These are phyloP conservation scores for Plasmodiophora brassicae DNA, from an alignment of 208 protist species.

Conservation along the genomic window DNA sequence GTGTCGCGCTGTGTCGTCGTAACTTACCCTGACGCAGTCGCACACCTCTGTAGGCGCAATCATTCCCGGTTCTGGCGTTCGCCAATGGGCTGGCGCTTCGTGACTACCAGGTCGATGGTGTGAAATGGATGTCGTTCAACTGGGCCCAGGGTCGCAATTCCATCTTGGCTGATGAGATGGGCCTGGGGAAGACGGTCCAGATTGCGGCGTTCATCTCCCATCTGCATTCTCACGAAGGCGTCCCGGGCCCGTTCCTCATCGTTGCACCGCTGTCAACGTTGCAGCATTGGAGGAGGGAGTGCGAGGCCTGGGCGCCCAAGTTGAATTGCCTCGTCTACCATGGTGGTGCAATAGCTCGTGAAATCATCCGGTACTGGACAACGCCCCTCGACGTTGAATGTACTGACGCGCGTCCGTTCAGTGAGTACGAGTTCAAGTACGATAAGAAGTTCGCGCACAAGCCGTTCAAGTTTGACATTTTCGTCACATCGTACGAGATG, in stretches of 20 bases:
- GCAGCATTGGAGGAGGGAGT: conserved; percentile 50
- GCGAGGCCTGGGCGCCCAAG: conserved; percentile 41
- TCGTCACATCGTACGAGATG: conserved; percentile 47
- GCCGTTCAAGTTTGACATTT: conserved; percentile 25
- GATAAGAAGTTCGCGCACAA: conserved; percentile 15
- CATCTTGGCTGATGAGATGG: conserved; percentile 61
- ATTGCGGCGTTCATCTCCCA: conserved; percentile 23
- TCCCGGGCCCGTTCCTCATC: conserved; percentile 56
- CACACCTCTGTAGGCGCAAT: not conserved
- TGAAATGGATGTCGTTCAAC: conserved; percentile 54
- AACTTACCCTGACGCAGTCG: too few species aligned
- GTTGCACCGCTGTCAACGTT: conserved; percentile 58
- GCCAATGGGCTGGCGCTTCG: conserved; percentile 39
- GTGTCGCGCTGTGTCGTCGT: too few species aligned
- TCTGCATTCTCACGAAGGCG: conserved; percentile 1
- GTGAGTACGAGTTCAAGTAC: conserved; percentile 29
- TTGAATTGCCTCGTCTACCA: conserved; percentile 31
- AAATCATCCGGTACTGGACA: conserved; percentile 19
- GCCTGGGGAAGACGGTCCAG: conserved; percentile 53
- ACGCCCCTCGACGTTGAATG: too few species aligned
- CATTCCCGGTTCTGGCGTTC: not conserved
- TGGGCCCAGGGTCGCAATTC: conserved; percentile 46
- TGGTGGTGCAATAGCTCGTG: not conserved
- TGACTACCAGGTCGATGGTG: conserved; percentile 51
- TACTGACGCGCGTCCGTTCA: too few species aligned